Evolutionary conservation across 2,329 filamentous ascomycete species (phyloP), one percentile per base, ranked within the genome.

Genomic region (Camillea tinctor): DNA sequence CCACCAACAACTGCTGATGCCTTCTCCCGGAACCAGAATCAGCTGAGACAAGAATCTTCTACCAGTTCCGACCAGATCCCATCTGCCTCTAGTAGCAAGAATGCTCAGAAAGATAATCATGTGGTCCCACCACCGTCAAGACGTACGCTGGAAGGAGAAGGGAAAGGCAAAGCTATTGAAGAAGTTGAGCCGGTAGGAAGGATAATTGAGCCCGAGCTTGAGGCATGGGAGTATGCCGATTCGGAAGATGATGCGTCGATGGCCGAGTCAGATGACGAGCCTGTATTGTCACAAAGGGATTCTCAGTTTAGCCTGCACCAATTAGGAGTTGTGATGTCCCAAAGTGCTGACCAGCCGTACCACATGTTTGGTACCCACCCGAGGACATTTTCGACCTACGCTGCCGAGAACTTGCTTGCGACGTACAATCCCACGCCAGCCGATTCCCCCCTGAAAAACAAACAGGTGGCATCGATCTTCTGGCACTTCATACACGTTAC

Each of bases 401-500:
- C 77, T 0, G 74, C 80, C 17, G 79, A 80, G 40, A 76, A 81
- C 57, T 78, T 82, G 30, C 79, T 93, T 52, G 81, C 86, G 15
- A 86, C 84, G 2, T 93, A 93, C 67, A 81, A 82, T 49, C 88
- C 89, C 4, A 85, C 86, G 1, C 82, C 86, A 3, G 77, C 82
- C 21, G 85, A 85, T 30, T 89, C 88, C 48, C 93, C 95, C 30
- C 78, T 97, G 24, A 91, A 88, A 66, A 92, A 97, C 65, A 84
- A 87, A 2, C 88, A 89, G 64, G 94, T 92, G 11, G 89, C 92
- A 15, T 84, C 88, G 26, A 88, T 97, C 6, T 98, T 98, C 73
- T 89, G 89, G 73, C 93, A 98, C 75, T 98, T 97, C 73, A 87
- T 98, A 52, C 90, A 92, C 66, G 89, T 95, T 6, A 96, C 93